Base-by-base conservation (phyloP, 129 eudicot species). In the Flaveria bidentis region DNA sequence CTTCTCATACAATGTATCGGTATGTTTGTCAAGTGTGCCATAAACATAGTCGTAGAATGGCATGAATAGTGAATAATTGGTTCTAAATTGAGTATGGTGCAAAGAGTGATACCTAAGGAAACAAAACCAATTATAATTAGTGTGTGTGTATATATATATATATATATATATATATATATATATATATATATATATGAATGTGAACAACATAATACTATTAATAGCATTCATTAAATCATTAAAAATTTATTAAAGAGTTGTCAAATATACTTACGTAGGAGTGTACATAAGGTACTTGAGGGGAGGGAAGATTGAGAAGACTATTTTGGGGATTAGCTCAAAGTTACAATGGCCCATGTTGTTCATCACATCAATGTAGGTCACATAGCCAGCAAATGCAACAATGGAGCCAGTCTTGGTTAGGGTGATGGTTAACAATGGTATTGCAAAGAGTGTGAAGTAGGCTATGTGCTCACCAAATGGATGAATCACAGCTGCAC, bases 341-440 rank as follows among this genome's bases (percentile, higher is more conserved):
- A 87, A 87, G 76, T 87, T 87, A 85, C 92, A 87, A 76, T 87
- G 92, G 5, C 92, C 92, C 89, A 87, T 62, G 74, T 85, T 85
- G 87, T 87, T 87, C 92, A 87, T 87, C 41, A 87, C 75, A 72
- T 88, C 92, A 58, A 88, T 81, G 76, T 82, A 88, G 41, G 84
- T 80, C 18, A 88, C 62, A 45, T 88, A 88, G 18, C 78, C 80
- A 7, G 75, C 28, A 13, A 85, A 10, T 41, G 87, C 78, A 18
- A 20, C 17, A 15, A 85, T 63, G 44, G 92, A 88, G 28, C 49
- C 70, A 0, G 83, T 82, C 74, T 65, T 77, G 42, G 83, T 82
- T 36, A 76, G 44, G 39, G 75, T 25, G 15, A 83, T 66, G 47
- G 84, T 42, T 46, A 88, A 44, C 69, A 80, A 39, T 46, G 92